Percentiles rank a stretch among this genome's conserved stretches.
phyloP scores from a whole-genome alignment of 1,139 yeast genomes.

The Geotrichum restrictum region DNA sequence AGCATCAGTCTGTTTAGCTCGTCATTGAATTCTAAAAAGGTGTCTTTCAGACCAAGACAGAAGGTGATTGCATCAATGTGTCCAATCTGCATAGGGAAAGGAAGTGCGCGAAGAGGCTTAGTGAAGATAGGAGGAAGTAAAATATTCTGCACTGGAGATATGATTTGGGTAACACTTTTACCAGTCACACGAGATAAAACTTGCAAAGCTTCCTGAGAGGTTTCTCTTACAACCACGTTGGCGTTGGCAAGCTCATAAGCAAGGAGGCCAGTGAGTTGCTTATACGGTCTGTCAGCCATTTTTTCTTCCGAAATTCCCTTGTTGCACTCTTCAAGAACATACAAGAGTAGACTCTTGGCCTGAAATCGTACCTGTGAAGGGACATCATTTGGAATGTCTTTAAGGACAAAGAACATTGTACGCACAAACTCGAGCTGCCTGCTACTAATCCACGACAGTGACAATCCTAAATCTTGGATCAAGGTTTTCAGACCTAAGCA shows the following conservation, averaged over 20 bases:
- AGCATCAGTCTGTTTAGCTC: constrained; percentile 77
- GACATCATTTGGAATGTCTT: constrained; percentile 87
- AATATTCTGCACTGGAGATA: constrained; percentile 77
- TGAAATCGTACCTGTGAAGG: constrained; percentile 72
- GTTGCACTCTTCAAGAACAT: constrained; percentile 63
- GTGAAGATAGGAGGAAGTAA: constrained; percentile 91
- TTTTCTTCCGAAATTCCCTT: constrained; percentile 55
- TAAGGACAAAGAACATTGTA: constrained; percentile 80
- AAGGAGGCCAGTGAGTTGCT: constrained; percentile 76
- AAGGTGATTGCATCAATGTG: constrained; percentile 94
- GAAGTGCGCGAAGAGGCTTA: constrained; percentile 91
- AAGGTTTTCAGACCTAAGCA: constrained; percentile 74
- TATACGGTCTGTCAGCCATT: constrained; percentile 63
- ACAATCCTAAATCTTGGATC: constrained; percentile 62
- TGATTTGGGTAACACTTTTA: constrained; percentile 66
- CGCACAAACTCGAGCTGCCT: constrained; percentile 82
- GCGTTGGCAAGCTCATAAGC: constrained; percentile 93
- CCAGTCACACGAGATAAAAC: constrained; percentile 66
- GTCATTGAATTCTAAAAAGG: constrained; percentile 82
- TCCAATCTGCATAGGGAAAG: constrained; percentile 98
- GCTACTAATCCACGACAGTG: constrained; percentile 66
- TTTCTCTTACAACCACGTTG: constrained; percentile 72
- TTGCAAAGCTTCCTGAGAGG: constrained; percentile 69
- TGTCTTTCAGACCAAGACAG: constrained; percentile 74
- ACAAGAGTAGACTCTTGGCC: constrained; percentile 64